Evolutionary conservation across 768 basidiomycete genomes (phyloP).

Genomic region (Calocybe indica): DNA sequence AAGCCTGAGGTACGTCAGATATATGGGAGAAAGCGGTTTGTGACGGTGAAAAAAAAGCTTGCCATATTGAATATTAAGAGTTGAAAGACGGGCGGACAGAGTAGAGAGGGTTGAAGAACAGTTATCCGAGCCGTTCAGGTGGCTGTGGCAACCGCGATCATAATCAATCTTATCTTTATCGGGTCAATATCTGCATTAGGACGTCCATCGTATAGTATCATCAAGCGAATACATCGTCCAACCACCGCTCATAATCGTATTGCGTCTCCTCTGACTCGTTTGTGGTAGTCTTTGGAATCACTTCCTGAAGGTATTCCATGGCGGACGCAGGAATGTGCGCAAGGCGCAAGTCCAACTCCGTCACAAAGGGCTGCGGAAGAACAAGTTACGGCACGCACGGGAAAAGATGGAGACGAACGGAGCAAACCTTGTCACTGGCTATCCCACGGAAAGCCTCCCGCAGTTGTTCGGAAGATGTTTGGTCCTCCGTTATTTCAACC

Average conservation of each 20-base stretch:
- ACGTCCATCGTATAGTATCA: slow-evolving; percentile 1
- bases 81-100: slow-evolving; percentile 7
- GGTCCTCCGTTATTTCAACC: slow-evolving; percentile 96
- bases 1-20: slow-evolving; percentile 33
- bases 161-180: neutral
- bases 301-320: slow-evolving; percentile 77
- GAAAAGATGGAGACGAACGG: neutral
- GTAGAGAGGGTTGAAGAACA: slow-evolving; percentile 2
- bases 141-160: slow-evolving; percentile 2
- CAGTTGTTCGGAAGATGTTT: slow-evolving; percentile 88
- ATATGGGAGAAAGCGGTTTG: neutral
- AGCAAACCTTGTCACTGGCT: slow-evolving; percentile 77
- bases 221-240: slow-evolving; percentile 72
- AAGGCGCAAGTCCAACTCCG: slow-evolving; percentile 85
- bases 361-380: slow-evolving; percentile 71
- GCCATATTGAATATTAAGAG: slow-evolving; percentile 21
- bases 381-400: too few relatives aligned
- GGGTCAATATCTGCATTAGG: slow-evolving; percentile 3
- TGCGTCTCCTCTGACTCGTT: slow-evolving; percentile 57
- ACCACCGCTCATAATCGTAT: slow-evolving; percentile 80
- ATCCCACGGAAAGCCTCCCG: slow-evolving; percentile 91
- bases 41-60: slow-evolving; percentile 4
- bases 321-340: slow-evolving; percentile 72
- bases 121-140: neutral
- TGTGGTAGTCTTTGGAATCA: slow-evolving; percentile 54